Base-by-base conservation (phyloP, 2,329 filamentous ascomycete species). In the Hirsutella minnesotensis region DNA sequence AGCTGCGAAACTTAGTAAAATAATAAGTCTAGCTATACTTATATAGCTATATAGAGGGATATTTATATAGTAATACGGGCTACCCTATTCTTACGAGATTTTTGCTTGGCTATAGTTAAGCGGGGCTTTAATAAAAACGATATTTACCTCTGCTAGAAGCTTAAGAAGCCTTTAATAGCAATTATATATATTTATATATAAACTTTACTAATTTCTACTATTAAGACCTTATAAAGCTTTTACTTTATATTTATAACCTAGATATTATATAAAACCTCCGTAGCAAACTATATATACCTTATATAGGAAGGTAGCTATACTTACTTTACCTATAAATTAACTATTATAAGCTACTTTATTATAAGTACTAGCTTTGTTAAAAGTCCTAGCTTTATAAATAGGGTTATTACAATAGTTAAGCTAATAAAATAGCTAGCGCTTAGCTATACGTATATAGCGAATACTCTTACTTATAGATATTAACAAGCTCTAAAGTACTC, bases 121-220 rank as follows among this genome's bases (percentile, higher is more conserved):
- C 4, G n/a, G 5, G 15, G 18, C 22, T 42, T 35, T n/a, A n/a
- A 35, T 35, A 42, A 42, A 37, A 31, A 42, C 8, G 18, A 42
- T 22, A 36, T 42, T 35, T 42, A 42, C 33, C 29, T 21, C n/a
- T 29, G 18, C 5, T 42, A 42, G 19, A 36, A 42, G 40, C 40
- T 42, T 36, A 36, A 42, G 8, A 42, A 42, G 21, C 40, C 40
- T 24, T 18, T 42, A 35, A 21, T 42, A 42, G 29, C 18, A 16
- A 38, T n/a, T 18, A 30, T 19, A 9, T 19, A 15, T 22, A 10
- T 29, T 40, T 30, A 20, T 42, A 42, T 35, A 42, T 42, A 36
- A 35, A 42, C 12, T 22, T 36, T 18, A 15, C 9, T 20, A 24
- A 42, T 18, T 16, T 42, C 36, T 31, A 40, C 22, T 22, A 19